These are phyloP conservation scores for Takashimella koratensis DNA, from an alignment of 1,284 basidiomycete species.

Conservation along the genomic window DNA sequence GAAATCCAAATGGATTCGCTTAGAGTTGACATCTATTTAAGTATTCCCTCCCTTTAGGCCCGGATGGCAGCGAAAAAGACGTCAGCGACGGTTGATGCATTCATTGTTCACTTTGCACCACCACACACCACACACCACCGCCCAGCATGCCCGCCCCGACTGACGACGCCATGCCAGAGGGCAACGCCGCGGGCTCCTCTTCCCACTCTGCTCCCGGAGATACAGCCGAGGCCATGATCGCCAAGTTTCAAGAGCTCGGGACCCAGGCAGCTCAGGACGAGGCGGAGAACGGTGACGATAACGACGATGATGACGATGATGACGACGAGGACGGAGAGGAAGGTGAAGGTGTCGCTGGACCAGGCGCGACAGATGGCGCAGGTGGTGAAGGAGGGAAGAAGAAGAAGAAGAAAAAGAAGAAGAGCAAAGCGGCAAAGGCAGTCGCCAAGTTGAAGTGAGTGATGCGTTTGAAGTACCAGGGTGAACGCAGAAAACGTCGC, in stretches of 20 bases:
- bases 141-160: constrained; percentile 5
- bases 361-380: constrained; percentile 16
- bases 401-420: constrained; percentile 28
- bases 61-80: too few species aligned
- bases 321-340: background rate
- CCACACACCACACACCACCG: background rate
- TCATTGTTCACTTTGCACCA: constrained; percentile 2
- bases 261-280: constrained; percentile 9
- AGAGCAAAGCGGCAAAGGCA: constrained; percentile 42
- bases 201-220: background rate
- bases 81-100: background rate
- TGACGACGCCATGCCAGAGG: background rate
- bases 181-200: background rate
- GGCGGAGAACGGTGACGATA: constrained; percentile 8
- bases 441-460: constrained; percentile 43
- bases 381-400: constrained; percentile 20
- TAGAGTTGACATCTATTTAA: too few species aligned
- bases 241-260: constrained; percentile 8
- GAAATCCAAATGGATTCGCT: too few species aligned
- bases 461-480: too few species aligned
- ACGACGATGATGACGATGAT: constrained; percentile 4
- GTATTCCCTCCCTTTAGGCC: too few species aligned
- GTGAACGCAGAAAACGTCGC: too few species aligned
- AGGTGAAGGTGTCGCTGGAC: constrained; percentile 4
- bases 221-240: background rate